These are phyloP conservation scores for Aureobasidium sp. DNA, from an alignment of 2,329 filamentous ascomycete genomes.

Conservation along the genomic window DNA sequence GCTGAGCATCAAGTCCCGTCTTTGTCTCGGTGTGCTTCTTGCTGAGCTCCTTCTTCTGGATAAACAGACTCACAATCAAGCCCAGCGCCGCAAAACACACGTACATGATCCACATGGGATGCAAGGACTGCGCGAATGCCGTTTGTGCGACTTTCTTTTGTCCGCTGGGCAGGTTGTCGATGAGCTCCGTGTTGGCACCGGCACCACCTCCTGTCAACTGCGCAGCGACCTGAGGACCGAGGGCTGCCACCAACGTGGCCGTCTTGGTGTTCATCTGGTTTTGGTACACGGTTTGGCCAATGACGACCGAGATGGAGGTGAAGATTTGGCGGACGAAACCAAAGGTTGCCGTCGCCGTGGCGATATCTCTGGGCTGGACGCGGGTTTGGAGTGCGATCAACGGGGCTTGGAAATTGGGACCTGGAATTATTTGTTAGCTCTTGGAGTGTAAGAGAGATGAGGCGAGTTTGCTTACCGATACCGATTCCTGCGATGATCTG, in stretches of 20 bases:
- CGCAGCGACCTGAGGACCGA: slow-evolving; percentile 46
- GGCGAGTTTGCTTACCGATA: slow-evolving; percentile 32
- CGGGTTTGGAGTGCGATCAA: slow-evolving; percentile 59
- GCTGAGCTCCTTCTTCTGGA: slow-evolving; percentile 36
- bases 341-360: slow-evolving; percentile 58
- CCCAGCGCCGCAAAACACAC: slow-evolving; percentile 35
- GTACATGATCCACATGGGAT: slow-evolving; percentile 46
- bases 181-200: slow-evolving; percentile 52
- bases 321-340: slow-evolving; percentile 60
- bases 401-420: slow-evolving; percentile 60
- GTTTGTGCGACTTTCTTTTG: slow-evolving; percentile 37
- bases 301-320: slow-evolving; percentile 59
- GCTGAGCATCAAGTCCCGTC: slow-evolving; percentile 40
- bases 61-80: slow-evolving; percentile 33
- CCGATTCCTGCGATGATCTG: slow-evolving; percentile 59
- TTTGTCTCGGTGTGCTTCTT: slow-evolving; percentile 43
- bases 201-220: slow-evolving; percentile 54
- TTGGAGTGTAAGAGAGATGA: neutral
- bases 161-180: slow-evolving; percentile 45
- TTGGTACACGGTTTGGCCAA: slow-evolving; percentile 69
- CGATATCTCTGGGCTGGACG: slow-evolving; percentile 54
- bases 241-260: slow-evolving; percentile 39
- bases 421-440: neutral
- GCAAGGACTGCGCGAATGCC: slow-evolving; percentile 39
- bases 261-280: slow-evolving; percentile 59